Percentiles rank a stretch among this genome's conserved stretches.
phyloP scores from a whole-genome alignment of 2,329 filamentous ascomycete genomes.

The Sporothrix euskadiensis region DNA sequence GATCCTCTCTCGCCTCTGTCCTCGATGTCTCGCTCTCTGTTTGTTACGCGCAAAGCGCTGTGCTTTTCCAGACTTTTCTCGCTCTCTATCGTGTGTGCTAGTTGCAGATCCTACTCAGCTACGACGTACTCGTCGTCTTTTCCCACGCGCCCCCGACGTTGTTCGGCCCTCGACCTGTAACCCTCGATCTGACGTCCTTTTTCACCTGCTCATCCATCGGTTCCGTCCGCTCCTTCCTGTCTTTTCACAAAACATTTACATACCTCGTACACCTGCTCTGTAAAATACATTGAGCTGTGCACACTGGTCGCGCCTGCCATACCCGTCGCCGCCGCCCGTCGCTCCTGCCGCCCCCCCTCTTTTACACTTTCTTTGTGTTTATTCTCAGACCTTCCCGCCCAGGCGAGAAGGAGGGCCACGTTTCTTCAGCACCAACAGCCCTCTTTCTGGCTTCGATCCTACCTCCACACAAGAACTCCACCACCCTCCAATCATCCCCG shows the following conservation, averaged over 20 bases:
- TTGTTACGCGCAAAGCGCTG: not conserved
- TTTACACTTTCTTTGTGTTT: not conserved
- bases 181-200: constrained; percentile 12
- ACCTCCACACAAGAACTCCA: constrained; percentile 28
- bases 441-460: constrained; percentile 7
- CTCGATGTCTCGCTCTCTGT: not conserved
- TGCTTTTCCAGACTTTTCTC: not conserved
- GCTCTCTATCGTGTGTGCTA: not conserved
- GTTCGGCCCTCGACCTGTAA: constrained; percentile 6
- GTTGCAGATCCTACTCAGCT: constrained; percentile 5
- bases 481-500: constrained; percentile 30
- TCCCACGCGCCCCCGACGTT: not conserved
- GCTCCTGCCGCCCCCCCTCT: constrained; percentile 19
- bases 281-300: not conserved
- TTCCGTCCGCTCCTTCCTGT: not conserved
- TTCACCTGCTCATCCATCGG: not conserved
- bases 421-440: constrained; percentile 27
- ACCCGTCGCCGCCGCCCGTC: constrained; percentile 3
- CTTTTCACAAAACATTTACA: not conserved
- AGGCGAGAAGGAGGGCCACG: constrained; percentile 1
- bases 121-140: not conserved
- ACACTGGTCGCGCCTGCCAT: not conserved
- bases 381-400: constrained; percentile 21
- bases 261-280: not conserved
- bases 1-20: not conserved